Evolutionary conservation across 441 rosid species (phyloP).

Genomic region (Sinapis alba): DNA sequence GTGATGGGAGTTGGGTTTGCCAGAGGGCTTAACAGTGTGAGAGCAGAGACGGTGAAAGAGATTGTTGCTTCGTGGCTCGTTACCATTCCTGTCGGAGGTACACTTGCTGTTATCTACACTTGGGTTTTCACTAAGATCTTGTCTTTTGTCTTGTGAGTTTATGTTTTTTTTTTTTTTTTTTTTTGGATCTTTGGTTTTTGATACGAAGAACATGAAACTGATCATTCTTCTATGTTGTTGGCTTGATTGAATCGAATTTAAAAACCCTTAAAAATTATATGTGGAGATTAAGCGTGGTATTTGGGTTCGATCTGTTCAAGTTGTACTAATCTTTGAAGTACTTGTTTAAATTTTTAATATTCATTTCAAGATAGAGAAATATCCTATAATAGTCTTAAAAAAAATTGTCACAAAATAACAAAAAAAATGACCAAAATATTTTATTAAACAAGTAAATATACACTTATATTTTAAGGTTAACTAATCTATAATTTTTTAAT

Average conservation of each 20-base stretch:
- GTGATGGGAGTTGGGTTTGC: slow-evolving; percentile 99
- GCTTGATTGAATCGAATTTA: slow-evolving; percentile 29
- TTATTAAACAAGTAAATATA: too few relatives aligned
- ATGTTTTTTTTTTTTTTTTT: background rate
- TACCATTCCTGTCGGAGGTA: slow-evolving; percentile 93
- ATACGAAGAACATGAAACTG: slow-evolving; percentile 30
- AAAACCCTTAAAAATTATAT: slow-evolving; percentile 5
- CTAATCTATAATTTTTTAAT: too few relatives aligned
- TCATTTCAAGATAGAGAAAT: too few relatives aligned
- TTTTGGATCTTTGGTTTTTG: slow-evolving; percentile 7
- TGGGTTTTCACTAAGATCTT: slow-evolving; percentile 87
- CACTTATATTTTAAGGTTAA: too few relatives aligned
- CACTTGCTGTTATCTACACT: slow-evolving; percentile 79
- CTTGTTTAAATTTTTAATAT: too few relatives aligned
- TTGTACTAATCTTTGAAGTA: too few relatives aligned
- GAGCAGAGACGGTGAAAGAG: slow-evolving; percentile 91
- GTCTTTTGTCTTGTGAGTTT: slow-evolving; percentile 60
- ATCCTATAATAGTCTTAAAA: too few relatives aligned
- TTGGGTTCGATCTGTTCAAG: too few relatives aligned
- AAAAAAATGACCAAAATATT: too few relatives aligned
- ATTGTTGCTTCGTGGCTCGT: slow-evolving; percentile 93
- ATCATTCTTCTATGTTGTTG: slow-evolving; percentile 30
- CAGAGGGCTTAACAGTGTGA: slow-evolving; percentile 85
- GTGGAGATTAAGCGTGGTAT: background rate
- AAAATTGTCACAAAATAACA: too few relatives aligned